Conservation (phyloP, 768 basidiomycete genomes). For the Cystobasidiopsis lactophilus region DNA sequence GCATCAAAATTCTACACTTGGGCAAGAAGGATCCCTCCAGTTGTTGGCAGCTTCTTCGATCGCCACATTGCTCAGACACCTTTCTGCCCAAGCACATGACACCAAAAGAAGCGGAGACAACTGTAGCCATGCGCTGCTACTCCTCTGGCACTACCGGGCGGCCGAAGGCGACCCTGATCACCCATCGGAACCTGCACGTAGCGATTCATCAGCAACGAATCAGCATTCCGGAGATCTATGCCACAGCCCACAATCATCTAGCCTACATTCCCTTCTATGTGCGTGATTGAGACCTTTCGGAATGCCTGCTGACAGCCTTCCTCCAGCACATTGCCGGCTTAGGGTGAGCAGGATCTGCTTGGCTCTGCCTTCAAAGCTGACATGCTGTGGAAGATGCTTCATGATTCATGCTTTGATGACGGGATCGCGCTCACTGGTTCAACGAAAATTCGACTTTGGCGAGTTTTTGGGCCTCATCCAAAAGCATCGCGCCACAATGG, state of each 20-base stretch:
- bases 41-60: slow-evolving; percentile 29
- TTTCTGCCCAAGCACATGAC: slow-evolving; percentile 34
- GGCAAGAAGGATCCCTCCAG: slow-evolving; percentile 20
- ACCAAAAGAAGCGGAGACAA: slow-evolving; percentile 7
- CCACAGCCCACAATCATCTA: no score
- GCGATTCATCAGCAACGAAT: neutral
- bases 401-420: no score
- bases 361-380: no score
- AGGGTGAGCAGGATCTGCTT: no score
- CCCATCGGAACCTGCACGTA: slow-evolving; percentile 16
- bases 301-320: no score
- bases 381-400: no score
- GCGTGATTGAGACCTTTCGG: no score
- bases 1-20: slow-evolving; percentile 14
- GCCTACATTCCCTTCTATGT: no score
- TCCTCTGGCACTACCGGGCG: slow-evolving; percentile 50
- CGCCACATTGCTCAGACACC: slow-evolving; percentile 33
- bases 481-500: slow-evolving; percentile 37
- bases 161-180: slow-evolving; percentile 42
- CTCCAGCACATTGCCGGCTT: no score
- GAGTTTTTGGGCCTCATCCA: slow-evolving; percentile 45
- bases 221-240: no score
- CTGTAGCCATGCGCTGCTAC: slow-evolving; percentile 13
- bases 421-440: slow-evolving; percentile 28
- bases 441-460: slow-evolving; percentile 48